Evolutionary conservation across 768 basidiomycete genomes (phyloP).

Genomic region (Suillus tomentosus): DNA sequence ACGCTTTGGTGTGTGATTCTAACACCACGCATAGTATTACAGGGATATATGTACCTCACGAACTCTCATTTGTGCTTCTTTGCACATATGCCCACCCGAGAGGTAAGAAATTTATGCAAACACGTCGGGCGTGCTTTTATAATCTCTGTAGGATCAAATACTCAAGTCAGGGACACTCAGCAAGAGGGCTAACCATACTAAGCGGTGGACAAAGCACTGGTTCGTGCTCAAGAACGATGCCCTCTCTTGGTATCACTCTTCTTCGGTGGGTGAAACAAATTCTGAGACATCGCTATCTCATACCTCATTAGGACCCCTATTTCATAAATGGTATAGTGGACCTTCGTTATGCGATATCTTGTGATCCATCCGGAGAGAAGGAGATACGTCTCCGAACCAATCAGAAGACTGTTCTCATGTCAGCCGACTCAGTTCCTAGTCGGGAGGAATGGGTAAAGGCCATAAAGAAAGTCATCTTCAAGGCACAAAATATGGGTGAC

Average conservation of each 20-base stretch:
- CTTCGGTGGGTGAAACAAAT: constrained; percentile 53
- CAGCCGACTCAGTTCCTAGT: constrained; percentile 79
- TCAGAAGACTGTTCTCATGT: constrained; percentile 70
- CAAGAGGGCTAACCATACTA: constrained; percentile 87
- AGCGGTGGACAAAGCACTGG: constrained; percentile 95
- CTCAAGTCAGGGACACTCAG: constrained; percentile 89
- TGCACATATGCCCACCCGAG: constrained; percentile 88
- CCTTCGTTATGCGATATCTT: constrained; percentile 88
- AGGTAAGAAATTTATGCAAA: constrained; percentile 49
- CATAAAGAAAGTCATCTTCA: constrained; percentile 91
- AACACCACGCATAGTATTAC: constrained; percentile 61
- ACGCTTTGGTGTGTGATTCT: neutral
- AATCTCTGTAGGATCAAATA: constrained; percentile 70
- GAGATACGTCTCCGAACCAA: constrained; percentile 85
- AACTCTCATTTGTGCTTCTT: constrained; percentile 95
- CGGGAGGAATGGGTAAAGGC: constrained; percentile 97
- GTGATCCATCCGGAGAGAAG: constrained; percentile 76
- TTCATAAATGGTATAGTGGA: constrained; percentile 97
- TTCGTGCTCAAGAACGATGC: constrained; percentile 95
- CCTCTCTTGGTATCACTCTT: constrained; percentile 94
- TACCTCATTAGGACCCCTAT: constrained; percentile 78
- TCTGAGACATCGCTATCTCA: constrained; percentile 12
- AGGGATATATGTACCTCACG: constrained; percentile 97
- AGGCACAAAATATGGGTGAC: constrained; percentile 94
- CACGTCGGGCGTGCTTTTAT: constrained; percentile 12